Conservation (phyloP, 768 basidiomycete genomes). For the Rhizopogon vinicolor region DNA sequence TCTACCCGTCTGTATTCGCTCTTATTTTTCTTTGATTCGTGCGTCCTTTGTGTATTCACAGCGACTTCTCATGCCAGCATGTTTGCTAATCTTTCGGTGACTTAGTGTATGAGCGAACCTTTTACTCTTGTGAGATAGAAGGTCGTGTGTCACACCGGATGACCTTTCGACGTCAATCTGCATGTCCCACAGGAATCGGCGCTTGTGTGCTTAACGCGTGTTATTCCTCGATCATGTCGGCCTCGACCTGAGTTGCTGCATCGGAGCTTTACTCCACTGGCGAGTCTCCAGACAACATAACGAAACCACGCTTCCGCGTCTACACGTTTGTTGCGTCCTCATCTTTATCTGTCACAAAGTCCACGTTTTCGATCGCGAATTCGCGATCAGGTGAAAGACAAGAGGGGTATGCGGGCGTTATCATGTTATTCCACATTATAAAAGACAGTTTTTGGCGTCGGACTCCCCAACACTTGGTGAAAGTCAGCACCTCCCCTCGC, state of each 20-base stretch:
- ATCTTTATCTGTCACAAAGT: constrained; percentile 67
- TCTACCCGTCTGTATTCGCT: constrained; percentile 21
- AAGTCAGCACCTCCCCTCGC: constrained; percentile 27
- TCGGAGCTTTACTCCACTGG: constrained; percentile 71
- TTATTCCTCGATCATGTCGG: constrained; percentile 62
- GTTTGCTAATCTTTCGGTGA: constrained; percentile 21
- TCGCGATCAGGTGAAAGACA: constrained; percentile 48
- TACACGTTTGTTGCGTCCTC: constrained; percentile 71
- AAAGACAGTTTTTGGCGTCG: constrained; percentile 31
- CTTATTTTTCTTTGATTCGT: constrained; percentile 23
- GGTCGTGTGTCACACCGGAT: constrained; percentile 25
- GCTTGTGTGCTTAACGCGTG: constrained; percentile 58
- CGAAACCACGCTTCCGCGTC: constrained; percentile 59
- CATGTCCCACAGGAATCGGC: constrained; percentile 37
- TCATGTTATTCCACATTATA: constrained; percentile 46
- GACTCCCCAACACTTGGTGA: constrained; percentile 17
- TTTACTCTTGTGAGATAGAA: constrained; percentile 17
- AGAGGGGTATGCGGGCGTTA: constrained; percentile 43
- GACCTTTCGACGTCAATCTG: constrained; percentile 25
- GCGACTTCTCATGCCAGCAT: constrained; percentile 21
- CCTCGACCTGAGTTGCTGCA: constrained; percentile 47
- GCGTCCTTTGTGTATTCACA: constrained; percentile 25
- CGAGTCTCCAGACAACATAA: constrained; percentile 50
- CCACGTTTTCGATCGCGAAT: constrained; percentile 70
- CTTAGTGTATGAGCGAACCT: constrained; percentile 13